Percentiles rank a stretch among this genome's conserved stretches.
phyloP scores from a whole-genome alignment of 2,329 filamentous ascomycete genomes.

The Fusarium abutilonis region DNA sequence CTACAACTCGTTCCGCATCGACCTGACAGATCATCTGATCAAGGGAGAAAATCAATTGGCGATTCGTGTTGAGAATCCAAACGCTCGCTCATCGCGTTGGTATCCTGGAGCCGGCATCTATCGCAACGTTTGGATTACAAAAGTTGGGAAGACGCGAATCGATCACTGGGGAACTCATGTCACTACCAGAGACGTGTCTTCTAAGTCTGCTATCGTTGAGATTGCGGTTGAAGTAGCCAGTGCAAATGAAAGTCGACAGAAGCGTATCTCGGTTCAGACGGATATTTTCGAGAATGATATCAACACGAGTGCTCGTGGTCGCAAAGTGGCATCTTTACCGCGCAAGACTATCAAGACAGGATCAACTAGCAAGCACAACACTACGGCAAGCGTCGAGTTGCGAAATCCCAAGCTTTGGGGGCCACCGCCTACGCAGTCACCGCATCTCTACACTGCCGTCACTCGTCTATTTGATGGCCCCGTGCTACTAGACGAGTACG shows the following conservation, averaged over 20 bases:
- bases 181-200: neutral
- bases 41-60: constrained; percentile 9
- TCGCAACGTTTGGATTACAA: constrained; percentile 12
- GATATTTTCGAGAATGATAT: neutral
- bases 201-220: neutral
- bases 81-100: constrained; percentile 7
- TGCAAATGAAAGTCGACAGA: neutral
- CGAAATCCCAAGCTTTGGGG: neutral
- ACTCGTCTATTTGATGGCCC: neutral
- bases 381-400: neutral
- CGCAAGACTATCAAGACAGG: neutral
- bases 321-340: neutral
- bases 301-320: neutral
- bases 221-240: neutral
- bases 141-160: constrained; percentile 2
- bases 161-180: neutral
- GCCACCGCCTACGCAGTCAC: neutral
- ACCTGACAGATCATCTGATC: constrained; percentile 3
- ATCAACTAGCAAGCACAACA: neutral
- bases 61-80: constrained; percentile 11
- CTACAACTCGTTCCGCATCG: constrained; percentile 13
- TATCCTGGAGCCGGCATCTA: constrained; percentile 12
- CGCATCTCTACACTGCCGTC: neutral
- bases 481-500: neutral
- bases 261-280: neutral